Conservation (phyloP, 2,329 filamentous ascomycete species). For the Leptographium lundbergii region DNA sequence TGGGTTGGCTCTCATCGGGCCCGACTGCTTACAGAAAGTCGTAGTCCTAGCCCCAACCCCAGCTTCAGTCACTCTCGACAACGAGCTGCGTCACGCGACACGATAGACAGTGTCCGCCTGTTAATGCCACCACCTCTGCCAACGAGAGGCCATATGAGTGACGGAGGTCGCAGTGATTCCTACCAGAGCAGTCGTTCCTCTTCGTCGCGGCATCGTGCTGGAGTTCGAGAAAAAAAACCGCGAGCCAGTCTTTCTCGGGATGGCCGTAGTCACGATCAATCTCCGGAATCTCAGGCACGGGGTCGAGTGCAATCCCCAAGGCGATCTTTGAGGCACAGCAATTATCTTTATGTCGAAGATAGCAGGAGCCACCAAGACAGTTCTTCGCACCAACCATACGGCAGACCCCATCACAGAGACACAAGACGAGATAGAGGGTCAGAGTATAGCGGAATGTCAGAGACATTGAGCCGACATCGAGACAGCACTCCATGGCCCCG, state of each 20-base stretch:
- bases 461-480: not conserved
- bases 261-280: not conserved
- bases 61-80: not conserved
- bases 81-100: not conserved
- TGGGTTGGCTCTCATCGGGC: not conserved
- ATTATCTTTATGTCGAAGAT: not conserved
- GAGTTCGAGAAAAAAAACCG: not conserved
- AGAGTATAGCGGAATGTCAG: not conserved
- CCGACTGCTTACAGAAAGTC: not conserved
- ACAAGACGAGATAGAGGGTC: not conserved
- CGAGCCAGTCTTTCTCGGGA: not conserved
- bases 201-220: not conserved
- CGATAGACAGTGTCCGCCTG: not conserved
- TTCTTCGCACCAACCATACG: not conserved
- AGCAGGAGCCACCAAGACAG: not conserved
- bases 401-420: not conserved
- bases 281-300: not conserved
- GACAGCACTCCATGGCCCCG: not conserved
- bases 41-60: too few relatives aligned
- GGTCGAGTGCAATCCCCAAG: not conserved
- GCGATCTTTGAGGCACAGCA: not conserved
- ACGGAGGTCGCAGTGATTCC: not conserved
- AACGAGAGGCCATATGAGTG: not conserved
- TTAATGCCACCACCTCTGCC: not conserved
- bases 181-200: not conserved